These are phyloP conservation scores for Exophiala alcalophila DNA, from an alignment of 2,329 filamentous ascomycete species.

Conservation along the genomic window DNA sequence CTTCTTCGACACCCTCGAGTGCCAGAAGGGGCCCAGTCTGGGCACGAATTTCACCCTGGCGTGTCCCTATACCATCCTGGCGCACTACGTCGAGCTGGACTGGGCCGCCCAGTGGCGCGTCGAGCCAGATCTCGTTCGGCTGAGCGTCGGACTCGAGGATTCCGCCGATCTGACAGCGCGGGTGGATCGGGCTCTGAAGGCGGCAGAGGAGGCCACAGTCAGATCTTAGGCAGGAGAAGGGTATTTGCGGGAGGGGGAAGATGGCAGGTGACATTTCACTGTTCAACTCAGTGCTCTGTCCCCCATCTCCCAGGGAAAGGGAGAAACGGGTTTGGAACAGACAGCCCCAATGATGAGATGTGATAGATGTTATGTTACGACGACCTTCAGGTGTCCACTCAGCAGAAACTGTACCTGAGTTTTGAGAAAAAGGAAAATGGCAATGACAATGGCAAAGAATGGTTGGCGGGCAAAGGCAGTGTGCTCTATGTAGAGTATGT, in stretches of 20 bases:
- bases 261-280: conserved; percentile 1
- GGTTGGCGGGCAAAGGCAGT: too few relatives aligned
- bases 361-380: too few relatives aligned
- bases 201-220: conserved; percentile 31
- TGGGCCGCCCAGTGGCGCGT: conserved; percentile 81
- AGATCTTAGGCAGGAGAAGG: neutral
- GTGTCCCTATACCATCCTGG: conserved; percentile 85
- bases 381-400: too few relatives aligned
- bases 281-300: conserved; percentile 20
- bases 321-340: neutral
- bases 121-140: conserved; percentile 72
- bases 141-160: conserved; percentile 89
- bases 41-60: conserved; percentile 94
- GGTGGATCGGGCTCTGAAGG: conserved; percentile 68
- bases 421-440: too few relatives aligned
- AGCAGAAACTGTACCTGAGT: too few relatives aligned
- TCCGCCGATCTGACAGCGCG: conserved; percentile 60
- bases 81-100: conserved; percentile 87
- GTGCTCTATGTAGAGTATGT: too few relatives aligned
- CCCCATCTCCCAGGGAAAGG: neutral
- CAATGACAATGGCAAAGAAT: too few relatives aligned
- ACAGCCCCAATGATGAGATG: too few relatives aligned
- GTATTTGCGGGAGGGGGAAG: neutral
- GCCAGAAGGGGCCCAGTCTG: conserved; percentile 88
- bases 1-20: conserved; percentile 83